Percentiles rank a stretch among this genome's conserved stretches.
phyloP scores from a whole-genome alignment of 2,329 filamentous ascomycete genomes.

The Aschersonia sp. region DNA sequence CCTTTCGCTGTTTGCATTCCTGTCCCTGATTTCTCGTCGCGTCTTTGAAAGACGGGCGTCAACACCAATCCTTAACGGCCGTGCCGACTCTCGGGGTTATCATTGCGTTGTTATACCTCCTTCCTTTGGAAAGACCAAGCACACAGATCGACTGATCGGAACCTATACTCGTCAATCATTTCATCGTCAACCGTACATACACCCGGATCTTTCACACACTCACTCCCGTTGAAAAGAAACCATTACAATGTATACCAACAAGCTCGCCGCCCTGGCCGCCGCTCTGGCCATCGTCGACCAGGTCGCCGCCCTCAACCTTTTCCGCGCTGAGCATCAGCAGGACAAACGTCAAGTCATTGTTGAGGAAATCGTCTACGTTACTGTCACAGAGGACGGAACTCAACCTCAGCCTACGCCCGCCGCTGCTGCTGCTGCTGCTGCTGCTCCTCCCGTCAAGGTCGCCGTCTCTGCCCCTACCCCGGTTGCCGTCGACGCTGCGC shows the following conservation, averaged over 20 bases:
- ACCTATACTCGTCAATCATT: too few relatives aligned
- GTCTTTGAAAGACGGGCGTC: conserved; percentile 37
- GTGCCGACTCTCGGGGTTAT: conserved; percentile 12
- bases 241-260: conserved; percentile 27
- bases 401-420: neutral
- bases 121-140: too few relatives aligned
- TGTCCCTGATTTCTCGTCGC: conserved; percentile 16
- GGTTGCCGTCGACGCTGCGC: too few relatives aligned
- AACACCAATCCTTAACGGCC: conserved; percentile 15
- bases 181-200: too few relatives aligned
- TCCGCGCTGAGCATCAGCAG: conserved; percentile 24
- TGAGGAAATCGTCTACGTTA: conserved; percentile 25
- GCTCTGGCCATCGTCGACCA: conserved; percentile 28
- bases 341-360: conserved; percentile 20
- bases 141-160: too few relatives aligned
- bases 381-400: neutral
- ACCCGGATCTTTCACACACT: too few relatives aligned
- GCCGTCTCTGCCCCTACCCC: neutral
- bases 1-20: conserved; percentile 17
- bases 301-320: conserved; percentile 25
- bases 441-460: conserved; percentile 2
- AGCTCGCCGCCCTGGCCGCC: conserved; percentile 25
- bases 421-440: neutral
- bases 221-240: too few relatives aligned
- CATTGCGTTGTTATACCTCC: too few relatives aligned